phyloP scores from a whole-genome alignment of 2,329 filamentous ascomycete genomes.

The Aspergillus brunneoviolaceus region DNA sequence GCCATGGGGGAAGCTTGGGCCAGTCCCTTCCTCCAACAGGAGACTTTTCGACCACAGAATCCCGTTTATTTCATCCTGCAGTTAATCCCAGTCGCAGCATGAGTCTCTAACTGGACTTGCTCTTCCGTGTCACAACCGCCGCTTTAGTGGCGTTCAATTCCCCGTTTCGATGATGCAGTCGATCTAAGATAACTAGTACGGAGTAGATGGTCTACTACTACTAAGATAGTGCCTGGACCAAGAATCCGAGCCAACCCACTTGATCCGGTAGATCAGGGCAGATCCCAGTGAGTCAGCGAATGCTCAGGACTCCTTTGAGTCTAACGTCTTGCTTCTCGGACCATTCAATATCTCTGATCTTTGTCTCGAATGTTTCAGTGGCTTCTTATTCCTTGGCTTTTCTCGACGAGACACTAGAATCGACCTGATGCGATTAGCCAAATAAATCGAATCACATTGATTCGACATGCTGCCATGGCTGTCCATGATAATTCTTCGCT shows the following conservation, averaged over 20 bases:
- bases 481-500: background rate
- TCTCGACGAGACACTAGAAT: no score
- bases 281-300: background rate
- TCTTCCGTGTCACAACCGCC: constrained; percentile 1
- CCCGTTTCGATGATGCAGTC: background rate
- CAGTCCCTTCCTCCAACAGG: constrained; percentile 7
- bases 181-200: background rate
- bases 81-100: constrained; percentile 8
- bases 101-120: background rate
- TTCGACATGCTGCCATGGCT: background rate
- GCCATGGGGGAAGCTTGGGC: constrained; percentile 22
- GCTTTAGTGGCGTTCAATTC: constrained; percentile 2
- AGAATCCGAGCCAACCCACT: background rate
- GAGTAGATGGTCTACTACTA: background rate
- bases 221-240: background rate
- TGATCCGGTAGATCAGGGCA: background rate
- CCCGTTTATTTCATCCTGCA: constrained; percentile 7
- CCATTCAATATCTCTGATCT: background rate
- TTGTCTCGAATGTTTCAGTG: background rate
- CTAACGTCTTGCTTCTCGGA: background rate
- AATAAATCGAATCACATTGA: background rate
- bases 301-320: background rate
- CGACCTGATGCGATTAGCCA: no score
- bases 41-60: constrained; percentile 34
- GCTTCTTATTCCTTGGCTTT: background rate